Base-by-base conservation (phyloP, 2,329 filamentous ascomycete genomes). In the Trichoderma cornu-damae region DNA sequence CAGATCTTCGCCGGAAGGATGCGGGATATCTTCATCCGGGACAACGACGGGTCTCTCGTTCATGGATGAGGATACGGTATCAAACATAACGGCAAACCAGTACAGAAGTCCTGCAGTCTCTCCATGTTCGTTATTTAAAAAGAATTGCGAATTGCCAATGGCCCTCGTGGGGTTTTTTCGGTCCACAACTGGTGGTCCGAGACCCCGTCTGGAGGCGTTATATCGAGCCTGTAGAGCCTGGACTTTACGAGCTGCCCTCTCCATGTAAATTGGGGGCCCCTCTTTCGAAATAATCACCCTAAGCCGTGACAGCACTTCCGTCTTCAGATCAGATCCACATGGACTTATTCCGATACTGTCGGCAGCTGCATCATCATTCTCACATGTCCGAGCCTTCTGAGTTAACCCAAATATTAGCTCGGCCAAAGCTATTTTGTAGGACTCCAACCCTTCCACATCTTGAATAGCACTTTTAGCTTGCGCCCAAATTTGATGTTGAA, bases 61-160 rank as follows among this genome's bases (percentile, higher is more conserved):
- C 43, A 47, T 47, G 5, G 43, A 47, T 6, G 43, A 47, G 1
- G 43, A 47, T 34, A 47, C 28, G 7, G 43, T 47, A 14, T 47
- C 43, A 32, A 47, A 47, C 43, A 47, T 47, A 16, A 47, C 43
- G 7, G 26, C 43, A 32, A 47, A 47, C 43, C 43, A 47, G 26
- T 47, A 32, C 8, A 47, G 43, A 12, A 47, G 43, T 14, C 43
- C 43, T 9, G 24, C 24, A 20, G 43, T 47, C 9, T 32, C 14
- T 9, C 9, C 32, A 6, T 32, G 14, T 16, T 47, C 43, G 26
- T 32, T 47, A 12, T n/a, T n/a, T 16, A 20, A 32, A 11, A 20
- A 32, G n/a, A 18, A 47, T 12, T 2, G 26, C 11, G 43, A 12
- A 6, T 6, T 12, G 16, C 28, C 9, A 20, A 6, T 14, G 26